Evolutionary conservation across 768 basidiomycete species (phyloP).

Genomic region (Arthromyces matolae): DNA sequence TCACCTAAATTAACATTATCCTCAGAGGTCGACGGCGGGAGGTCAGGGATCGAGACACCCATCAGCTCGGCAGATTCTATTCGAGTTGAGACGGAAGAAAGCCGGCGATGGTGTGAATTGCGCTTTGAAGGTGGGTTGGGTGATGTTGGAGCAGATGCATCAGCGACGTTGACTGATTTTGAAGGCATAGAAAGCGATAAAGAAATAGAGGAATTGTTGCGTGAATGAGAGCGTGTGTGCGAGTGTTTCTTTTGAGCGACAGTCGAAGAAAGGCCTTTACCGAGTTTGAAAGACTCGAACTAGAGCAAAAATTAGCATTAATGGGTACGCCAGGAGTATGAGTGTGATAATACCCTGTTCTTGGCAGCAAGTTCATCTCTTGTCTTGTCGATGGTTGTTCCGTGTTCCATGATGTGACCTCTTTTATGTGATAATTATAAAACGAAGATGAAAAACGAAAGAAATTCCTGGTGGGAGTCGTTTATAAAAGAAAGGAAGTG

Average conservation of each 20-base stretch:
- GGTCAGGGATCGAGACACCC: conserved; percentile 71
- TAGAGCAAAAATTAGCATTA: conserved; percentile 22
- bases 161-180: conserved; percentile 34
- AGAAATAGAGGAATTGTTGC: conserved; percentile 52
- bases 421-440: conserved; percentile 10
- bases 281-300: conserved; percentile 76
- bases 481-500: conserved; percentile 37
- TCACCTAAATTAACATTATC: conserved; percentile 68
- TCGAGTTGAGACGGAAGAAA: conserved; percentile 86
- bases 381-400: conserved; percentile 22
- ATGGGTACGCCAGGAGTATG: neutral
- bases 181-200: conserved; percentile 40
- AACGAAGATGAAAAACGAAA: conserved; percentile 30
- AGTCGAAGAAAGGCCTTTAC: conserved; percentile 41
- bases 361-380: conserved; percentile 37
- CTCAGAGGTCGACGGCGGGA: conserved; percentile 57
- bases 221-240: conserved; percentile 70
- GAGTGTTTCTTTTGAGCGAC: conserved; percentile 39
- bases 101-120: conserved; percentile 79
- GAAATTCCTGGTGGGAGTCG: conserved; percentile 31
- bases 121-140: conserved; percentile 47
- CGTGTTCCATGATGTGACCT: conserved; percentile 25
- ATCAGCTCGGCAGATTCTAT: conserved; percentile 89
- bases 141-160: conserved; percentile 29
- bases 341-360: conserved; percentile 33